Conservation (phyloP, 495 filamentous ascomycete species). For the Penicillium angulare region DNA sequence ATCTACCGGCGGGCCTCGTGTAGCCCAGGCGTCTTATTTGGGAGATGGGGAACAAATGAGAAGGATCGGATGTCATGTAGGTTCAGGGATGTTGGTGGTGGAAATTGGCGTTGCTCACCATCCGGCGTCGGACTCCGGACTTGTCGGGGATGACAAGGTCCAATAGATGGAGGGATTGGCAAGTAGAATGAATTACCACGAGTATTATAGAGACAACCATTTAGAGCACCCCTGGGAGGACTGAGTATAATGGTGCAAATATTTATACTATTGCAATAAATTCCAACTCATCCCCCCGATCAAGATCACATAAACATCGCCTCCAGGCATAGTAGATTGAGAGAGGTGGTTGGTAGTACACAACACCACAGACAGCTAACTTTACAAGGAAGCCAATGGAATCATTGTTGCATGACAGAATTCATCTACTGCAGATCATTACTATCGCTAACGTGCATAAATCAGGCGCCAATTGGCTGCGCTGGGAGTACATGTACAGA, state of each 20-base stretch:
- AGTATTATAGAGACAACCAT: too few species aligned
- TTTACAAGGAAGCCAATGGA: background rate
- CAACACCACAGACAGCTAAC: background rate
- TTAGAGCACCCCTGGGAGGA: too few species aligned
- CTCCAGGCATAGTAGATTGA: too few species aligned
- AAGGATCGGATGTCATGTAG: background rate
- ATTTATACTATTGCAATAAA: too few species aligned
- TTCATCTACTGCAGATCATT: slow-evolving; percentile 15
- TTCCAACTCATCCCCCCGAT: too few species aligned
- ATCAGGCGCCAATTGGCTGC: slow-evolving; percentile 11
- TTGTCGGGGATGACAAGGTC: background rate
- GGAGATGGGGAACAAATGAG: background rate
- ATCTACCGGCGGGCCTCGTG: background rate
- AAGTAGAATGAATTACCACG: background rate
- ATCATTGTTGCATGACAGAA: background rate
- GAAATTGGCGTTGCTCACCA: slow-evolving; percentile 1
- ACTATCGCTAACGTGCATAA: slow-evolving; percentile 20
- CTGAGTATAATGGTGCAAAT: too few species aligned
- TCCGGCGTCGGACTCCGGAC: slow-evolving; percentile 1
- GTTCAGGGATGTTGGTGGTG: slow-evolving; percentile 1
- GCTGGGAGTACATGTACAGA: slow-evolving; percentile 25
- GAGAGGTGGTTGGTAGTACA: too few species aligned
- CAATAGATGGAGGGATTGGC: background rate
- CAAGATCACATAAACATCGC: too few species aligned
- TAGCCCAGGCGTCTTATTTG: background rate